These are phyloP conservation scores for Ogataea siamensis DNA, from an alignment of 805 yeast species.

Conservation along the genomic window DNA sequence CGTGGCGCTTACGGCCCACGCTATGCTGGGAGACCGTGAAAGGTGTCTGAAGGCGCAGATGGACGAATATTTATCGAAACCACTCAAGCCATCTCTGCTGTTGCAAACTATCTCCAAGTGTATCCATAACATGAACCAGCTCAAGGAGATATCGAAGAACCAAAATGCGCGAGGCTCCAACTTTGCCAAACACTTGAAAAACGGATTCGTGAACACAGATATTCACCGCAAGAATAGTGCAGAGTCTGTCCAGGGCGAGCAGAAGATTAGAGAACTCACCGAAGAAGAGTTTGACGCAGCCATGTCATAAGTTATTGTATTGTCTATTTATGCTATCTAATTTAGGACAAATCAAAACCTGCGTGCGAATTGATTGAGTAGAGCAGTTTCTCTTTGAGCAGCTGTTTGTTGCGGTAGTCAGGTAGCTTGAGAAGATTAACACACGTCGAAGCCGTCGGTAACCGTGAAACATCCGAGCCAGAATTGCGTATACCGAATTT, in stretches of 20 bases:
- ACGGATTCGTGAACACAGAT: slow-evolving; percentile 21
- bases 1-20: slow-evolving; percentile 89
- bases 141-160: slow-evolving; percentile 51
- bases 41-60: slow-evolving; percentile 82
- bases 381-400: slow-evolving; percentile 60
- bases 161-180: slow-evolving; percentile 45
- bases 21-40: slow-evolving; percentile 91
- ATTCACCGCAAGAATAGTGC: slow-evolving; percentile 12
- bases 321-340: neutral
- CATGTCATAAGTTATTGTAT: slow-evolving; percentile 1
- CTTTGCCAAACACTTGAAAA: slow-evolving; percentile 37
- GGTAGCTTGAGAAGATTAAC: slow-evolving; percentile 85
- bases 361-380: slow-evolving; percentile 82
- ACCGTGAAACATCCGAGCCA: slow-evolving; percentile 51
- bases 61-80: slow-evolving; percentile 90
- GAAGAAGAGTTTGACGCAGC: slow-evolving; percentile 7
- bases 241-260: slow-evolving; percentile 8
- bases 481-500: slow-evolving; percentile 74
- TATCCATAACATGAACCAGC: slow-evolving; percentile 64
- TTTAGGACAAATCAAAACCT: slow-evolving; percentile 75
- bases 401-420: slow-evolving; percentile 61
- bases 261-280: slow-evolving; percentile 17
- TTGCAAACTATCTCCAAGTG: slow-evolving; percentile 85
- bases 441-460: slow-evolving; percentile 95
- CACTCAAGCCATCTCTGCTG: slow-evolving; percentile 76